Base-by-base conservation (phyloP, 139 green algal species). In the Chlorella sorokiniana region DNA sequence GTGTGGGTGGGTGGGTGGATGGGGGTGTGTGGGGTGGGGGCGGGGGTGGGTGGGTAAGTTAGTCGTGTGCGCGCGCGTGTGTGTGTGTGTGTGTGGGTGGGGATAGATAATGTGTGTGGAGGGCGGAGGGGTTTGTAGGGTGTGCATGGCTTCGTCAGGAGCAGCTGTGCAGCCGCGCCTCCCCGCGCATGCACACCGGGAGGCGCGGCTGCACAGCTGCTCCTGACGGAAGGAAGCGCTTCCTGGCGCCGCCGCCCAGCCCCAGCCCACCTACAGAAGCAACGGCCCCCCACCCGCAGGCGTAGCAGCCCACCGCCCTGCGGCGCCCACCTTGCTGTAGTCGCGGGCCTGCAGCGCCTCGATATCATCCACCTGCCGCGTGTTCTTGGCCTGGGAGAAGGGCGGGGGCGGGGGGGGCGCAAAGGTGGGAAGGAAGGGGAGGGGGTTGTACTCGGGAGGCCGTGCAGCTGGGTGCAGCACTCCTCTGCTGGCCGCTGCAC, bases 261-360 rank as follows among this genome's bases (percentile, higher is more conserved):
- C 48, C 48, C 16, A 25, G 11, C 48, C 48, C 11, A 56, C 48
- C 48, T 25, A 11, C 48, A 11, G 48, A 11, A 56, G 14, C 16
- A 11, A 56, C 48, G 48, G 48, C 48, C 14, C 16, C 48, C 11
- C 64, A 45, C 64, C 25, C 64, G 29, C 64, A 48, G 37, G 48
- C 14, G 48, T 16, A 56, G 14, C 48, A 56, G 22, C 20, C 59
- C 59, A 38, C 41, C 41, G 2, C 8, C 18, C 45, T 9, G 9
- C 9, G 2, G 29, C 16, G 0, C 65, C 1, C 69, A 91, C 92
- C 87, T 96, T 92, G 73, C 69, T 87, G 88, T 98, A 98, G 89
- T 98, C 95, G 16, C 94, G 77, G 35, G 83, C 79, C 77, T 97
- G 92, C 84, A 98, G 86, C 42, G 88, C 92, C 85, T 97, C 94